Percentiles rank a stretch among this genome's conserved stretches.
phyloP scores from a whole-genome alignment of 2,329 filamentous ascomycete species.

The Dactylellina parvicollis region DNA sequence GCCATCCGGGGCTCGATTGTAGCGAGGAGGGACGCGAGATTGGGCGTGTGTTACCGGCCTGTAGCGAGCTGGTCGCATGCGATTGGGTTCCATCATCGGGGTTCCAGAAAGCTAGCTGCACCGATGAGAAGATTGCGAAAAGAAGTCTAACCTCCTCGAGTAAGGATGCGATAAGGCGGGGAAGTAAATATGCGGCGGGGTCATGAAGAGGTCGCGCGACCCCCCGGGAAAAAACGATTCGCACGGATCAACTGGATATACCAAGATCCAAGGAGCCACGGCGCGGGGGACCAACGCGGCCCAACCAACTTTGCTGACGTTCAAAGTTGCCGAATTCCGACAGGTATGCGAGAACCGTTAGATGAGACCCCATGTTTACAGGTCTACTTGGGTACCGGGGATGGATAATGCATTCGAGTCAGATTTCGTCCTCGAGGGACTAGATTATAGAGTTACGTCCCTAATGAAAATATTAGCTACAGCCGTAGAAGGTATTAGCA shows the following conservation, averaged over 20 bases:
- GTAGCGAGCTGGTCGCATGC: conserved; percentile 25
- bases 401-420: too few species aligned
- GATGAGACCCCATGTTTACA: background rate
- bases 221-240: too few species aligned
- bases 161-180: too few species aligned
- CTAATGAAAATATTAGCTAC: background rate
- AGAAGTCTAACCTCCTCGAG: too few species aligned
- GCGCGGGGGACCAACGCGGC: too few species aligned
- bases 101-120: background rate
- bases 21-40: conserved; percentile 18
- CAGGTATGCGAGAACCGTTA: background rate
- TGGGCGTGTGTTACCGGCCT: background rate
- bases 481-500: background rate
- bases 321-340: conserved; percentile 1
- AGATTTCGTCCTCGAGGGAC: too few species aligned
- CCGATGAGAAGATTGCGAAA: background rate
- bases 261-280: too few species aligned
- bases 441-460: background rate
- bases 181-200: too few species aligned
- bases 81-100: conserved; percentile 26
- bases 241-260: too few species aligned
- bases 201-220: too few species aligned
- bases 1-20: background rate
- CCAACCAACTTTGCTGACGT: too few species aligned
- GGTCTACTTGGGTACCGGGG: too few species aligned